A percentile compares a stretch with the other conserved stretches of the same genome.
phyloP scores from a whole-genome alignment of 208 protist species.

The Trypanosoma scelopori region DNA sequence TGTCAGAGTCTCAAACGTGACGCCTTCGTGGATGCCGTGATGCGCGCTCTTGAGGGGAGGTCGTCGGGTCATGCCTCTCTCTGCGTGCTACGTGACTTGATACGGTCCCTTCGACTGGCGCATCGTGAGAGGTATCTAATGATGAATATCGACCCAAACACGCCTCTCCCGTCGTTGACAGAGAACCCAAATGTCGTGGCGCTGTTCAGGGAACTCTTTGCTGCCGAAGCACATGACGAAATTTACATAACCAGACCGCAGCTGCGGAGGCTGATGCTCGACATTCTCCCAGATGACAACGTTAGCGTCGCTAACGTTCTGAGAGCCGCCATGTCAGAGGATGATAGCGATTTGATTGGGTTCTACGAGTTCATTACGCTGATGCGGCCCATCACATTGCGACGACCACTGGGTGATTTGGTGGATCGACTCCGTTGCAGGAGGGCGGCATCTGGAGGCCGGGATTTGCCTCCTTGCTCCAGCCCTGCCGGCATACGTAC shows the following conservation, averaged over 20 bases:
- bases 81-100: constrained; percentile 10
- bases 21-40: constrained; percentile 4
- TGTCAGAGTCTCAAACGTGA: background rate
- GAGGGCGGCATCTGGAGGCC: background rate
- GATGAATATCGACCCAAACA: constrained; percentile 13
- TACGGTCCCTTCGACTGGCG: constrained; percentile 5
- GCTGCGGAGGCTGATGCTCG: constrained; percentile 4
- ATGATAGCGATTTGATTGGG: constrained; percentile 20
- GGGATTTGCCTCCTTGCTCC: background rate
- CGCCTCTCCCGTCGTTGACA: background rate
- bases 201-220: constrained; percentile 17
- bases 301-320: constrained; percentile 1
- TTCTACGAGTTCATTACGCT: constrained; percentile 25
- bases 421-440: constrained; percentile 1
- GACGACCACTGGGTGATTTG: constrained; percentile 14
- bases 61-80: background rate
- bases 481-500: background rate
- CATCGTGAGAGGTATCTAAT: constrained; percentile 23
- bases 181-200: constrained; percentile 10
- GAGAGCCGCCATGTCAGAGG: constrained; percentile 17
- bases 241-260: constrained; percentile 8
- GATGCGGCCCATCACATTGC: constrained; percentile 16
- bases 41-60: background rate
- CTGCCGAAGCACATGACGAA: background rate
- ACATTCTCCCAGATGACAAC: constrained; percentile 5